These are phyloP conservation scores for Plasmodium coatneyi DNA, from an alignment of 169 alveolate species.

Conservation along the genomic window DNA sequence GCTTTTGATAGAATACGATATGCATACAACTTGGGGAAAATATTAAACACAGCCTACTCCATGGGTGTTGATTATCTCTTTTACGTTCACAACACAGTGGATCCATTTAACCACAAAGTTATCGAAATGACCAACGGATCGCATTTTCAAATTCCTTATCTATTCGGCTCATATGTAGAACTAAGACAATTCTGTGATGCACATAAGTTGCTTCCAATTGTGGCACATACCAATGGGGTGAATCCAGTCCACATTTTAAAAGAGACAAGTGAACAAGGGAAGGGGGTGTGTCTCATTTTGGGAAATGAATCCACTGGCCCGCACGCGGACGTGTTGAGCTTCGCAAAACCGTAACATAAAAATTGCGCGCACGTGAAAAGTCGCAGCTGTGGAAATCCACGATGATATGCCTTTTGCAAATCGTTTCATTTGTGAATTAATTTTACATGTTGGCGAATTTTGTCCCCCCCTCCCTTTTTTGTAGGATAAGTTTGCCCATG, in stretches of 20 bases:
- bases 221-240: constrained; percentile 83
- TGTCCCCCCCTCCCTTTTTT: neutral
- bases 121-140: constrained; percentile 82
- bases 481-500: constrained; percentile 83
- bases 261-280: neutral
- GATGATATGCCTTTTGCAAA: neutral
- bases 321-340: constrained; percentile 30
- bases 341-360: constrained; percentile 62
- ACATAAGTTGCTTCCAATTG: constrained; percentile 80
- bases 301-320: constrained; percentile 75
- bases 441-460: neutral
- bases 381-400: neutral
- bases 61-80: constrained; percentile 79
- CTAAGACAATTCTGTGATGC: constrained; percentile 77
- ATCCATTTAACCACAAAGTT: constrained; percentile 84
- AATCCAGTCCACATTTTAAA: constrained; percentile 7
- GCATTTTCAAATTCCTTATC: constrained; percentile 80
- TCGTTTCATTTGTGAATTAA: neutral
- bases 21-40: constrained; percentile 82
- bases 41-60: constrained; percentile 79
- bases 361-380: neutral
- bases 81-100: constrained; percentile 81
- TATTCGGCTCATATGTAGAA: constrained; percentile 74
- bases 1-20: constrained; percentile 84
- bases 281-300: constrained; percentile 68